phyloP scores from a whole-genome alignment of 78 protist species.

The Guillardia theta region DNA sequence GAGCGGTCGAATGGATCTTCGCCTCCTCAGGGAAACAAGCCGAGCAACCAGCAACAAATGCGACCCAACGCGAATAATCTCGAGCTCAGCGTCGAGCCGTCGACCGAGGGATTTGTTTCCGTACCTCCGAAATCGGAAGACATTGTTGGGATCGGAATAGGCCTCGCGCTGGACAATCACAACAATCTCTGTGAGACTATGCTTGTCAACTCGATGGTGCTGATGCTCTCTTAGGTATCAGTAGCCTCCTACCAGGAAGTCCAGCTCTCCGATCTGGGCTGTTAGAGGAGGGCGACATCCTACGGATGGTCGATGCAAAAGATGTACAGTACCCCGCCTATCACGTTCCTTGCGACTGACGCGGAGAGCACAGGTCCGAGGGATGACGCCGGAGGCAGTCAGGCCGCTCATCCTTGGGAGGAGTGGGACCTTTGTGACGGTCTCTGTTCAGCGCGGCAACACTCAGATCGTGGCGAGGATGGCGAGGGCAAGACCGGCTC shows the following conservation, averaged over 20 bases:
- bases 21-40: too few relatives aligned
- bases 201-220: not conserved
- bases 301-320: not conserved
- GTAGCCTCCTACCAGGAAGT: not conserved
- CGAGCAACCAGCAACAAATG: too few relatives aligned
- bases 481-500: not conserved
- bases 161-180: not conserved
- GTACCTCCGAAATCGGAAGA: too few relatives aligned
- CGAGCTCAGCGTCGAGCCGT: too few relatives aligned
- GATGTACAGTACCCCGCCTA: too few relatives aligned
- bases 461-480: not conserved
- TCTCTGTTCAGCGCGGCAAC: slow-evolving; percentile 16
- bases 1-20: too few relatives aligned
- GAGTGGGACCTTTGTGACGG: not conserved
- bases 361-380: too few relatives aligned
- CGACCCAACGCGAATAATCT: too few relatives aligned
- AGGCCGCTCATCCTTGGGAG: not conserved
- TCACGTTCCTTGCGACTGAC: too few relatives aligned
- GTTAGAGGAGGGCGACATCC: not conserved
- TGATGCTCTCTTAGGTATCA: not conserved
- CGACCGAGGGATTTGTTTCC: too few relatives aligned
- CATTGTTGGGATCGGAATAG: not conserved
- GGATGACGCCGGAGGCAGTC: not conserved
- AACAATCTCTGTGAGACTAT: not conserved
- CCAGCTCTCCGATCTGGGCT: not conserved